Conservation (phyloP, 345 rosid species). For the Brassica rapa region DNA sequence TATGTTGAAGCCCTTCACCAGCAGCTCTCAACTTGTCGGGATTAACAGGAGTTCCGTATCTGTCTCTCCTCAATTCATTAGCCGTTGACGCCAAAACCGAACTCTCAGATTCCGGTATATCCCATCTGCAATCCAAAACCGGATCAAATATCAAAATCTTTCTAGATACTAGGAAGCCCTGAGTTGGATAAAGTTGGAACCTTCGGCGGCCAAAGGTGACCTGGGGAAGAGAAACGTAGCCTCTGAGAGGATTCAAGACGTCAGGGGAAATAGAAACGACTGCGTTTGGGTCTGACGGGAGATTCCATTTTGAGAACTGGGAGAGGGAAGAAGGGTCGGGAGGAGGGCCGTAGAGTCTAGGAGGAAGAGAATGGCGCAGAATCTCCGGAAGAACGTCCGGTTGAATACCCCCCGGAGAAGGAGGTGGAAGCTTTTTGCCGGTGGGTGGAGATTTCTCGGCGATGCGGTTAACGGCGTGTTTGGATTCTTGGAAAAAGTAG, state of each 20-base stretch:
- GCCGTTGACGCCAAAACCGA: slow-evolving; percentile 70
- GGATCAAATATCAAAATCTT: neutral
- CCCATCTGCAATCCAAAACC: slow-evolving; percentile 61
- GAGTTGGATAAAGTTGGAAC: slow-evolving; percentile 35
- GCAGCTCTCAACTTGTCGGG: slow-evolving; percentile 86
- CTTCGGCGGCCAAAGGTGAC: slow-evolving; percentile 93
- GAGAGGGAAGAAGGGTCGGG: slow-evolving; percentile 67
- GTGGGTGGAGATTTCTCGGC: slow-evolving; percentile 57
- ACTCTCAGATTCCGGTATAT: slow-evolving; percentile 53
- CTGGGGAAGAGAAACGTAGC: slow-evolving; percentile 77
- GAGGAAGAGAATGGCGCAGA: slow-evolving; percentile 78
- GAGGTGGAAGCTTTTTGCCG: slow-evolving; percentile 38
- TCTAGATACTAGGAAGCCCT: slow-evolving; percentile 2
- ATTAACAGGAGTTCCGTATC: slow-evolving; percentile 47
- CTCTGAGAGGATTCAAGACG: slow-evolving; percentile 80
- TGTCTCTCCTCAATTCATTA: slow-evolving; percentile 70
- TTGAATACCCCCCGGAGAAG: slow-evolving; percentile 38
- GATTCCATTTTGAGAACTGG: slow-evolving; percentile 71
- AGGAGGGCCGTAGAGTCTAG: slow-evolving; percentile 53
- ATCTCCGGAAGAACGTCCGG: slow-evolving; percentile 92
- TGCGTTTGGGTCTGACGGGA: slow-evolving; percentile 44
- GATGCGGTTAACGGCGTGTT: slow-evolving; percentile 79
- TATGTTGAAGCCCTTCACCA: slow-evolving; percentile 72
- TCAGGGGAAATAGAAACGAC: slow-evolving; percentile 50
- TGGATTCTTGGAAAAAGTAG: slow-evolving; percentile 83